These are phyloP conservation scores for Cucumis melo DNA, from an alignment of 306 rosid species.

Conservation along the genomic window DNA sequence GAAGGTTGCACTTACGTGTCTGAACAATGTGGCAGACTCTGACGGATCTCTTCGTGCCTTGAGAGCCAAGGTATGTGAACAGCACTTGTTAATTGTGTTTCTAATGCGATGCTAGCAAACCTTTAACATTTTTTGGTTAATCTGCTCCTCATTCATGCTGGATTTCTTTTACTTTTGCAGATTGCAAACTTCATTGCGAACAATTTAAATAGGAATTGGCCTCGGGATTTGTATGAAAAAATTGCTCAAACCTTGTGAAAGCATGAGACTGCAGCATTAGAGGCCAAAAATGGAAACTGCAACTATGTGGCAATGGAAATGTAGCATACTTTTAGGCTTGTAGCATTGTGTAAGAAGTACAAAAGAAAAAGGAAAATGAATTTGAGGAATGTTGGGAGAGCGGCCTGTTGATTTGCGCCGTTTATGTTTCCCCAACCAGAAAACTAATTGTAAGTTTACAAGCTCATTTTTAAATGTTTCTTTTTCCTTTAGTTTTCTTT, in stretches of 20 bases:
- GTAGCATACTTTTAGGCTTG: not conserved
- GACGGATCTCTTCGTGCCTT: conserved; percentile 91
- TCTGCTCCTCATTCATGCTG: not conserved
- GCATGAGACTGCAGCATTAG: not conserved
- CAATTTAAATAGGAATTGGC: conserved; percentile 79
- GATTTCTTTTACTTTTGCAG: conserved; percentile 30
- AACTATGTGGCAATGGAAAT: not conserved
- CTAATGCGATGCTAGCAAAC: not conserved
- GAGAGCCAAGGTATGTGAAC: conserved; percentile 65
- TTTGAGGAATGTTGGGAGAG: not conserved
- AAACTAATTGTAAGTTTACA: not conserved
- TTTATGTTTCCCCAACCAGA: not conserved
- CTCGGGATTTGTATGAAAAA: conserved; percentile 82
- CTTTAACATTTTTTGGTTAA: not conserved
- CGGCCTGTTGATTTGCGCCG: not conserved
- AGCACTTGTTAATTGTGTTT: not conserved
- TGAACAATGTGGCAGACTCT: conserved; percentile 70
- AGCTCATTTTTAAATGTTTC: not conserved
- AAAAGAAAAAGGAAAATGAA: not conserved
- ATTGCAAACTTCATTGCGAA: conserved; percentile 84
- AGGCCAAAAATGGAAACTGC: not conserved
- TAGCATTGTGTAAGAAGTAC: not conserved
- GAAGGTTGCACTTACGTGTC: conserved; percentile 77
- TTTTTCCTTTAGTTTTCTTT: not conserved
- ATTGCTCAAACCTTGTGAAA: conserved; percentile 76